Percentiles rank a stretch among this genome's conserved stretches.
phyloP scores from a whole-genome alignment of 352 stramenopile genomes.

The Globisporangium yorkense region DNA sequence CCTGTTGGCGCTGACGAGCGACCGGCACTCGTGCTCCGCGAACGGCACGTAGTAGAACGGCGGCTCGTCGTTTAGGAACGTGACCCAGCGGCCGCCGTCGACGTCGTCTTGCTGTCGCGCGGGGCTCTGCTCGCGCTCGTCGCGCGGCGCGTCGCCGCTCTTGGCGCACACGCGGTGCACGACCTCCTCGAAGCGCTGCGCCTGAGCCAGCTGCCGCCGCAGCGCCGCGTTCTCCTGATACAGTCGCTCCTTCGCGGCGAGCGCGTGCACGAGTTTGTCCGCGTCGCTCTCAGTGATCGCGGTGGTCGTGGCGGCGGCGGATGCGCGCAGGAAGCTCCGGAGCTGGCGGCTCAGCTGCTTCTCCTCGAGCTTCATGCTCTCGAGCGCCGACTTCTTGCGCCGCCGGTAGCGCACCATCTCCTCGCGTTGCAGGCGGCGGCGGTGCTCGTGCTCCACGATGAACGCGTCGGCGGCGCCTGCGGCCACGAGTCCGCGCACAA shows the following conservation, averaged over 20 bases:
- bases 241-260: conserved; percentile 7
- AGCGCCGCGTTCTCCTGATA: neutral
- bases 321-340: neutral
- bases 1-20: neutral
- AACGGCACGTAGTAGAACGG: conserved; percentile 9
- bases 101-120: neutral
- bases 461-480: conserved; percentile 3
- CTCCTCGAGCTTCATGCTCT: conserved; percentile 3
- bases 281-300: neutral
- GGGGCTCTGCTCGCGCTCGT: neutral
- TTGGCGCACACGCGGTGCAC: no score
- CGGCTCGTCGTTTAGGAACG: conserved; percentile 3
- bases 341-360: conserved; percentile 3
- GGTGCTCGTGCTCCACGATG: neutral
- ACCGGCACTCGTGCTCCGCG: conserved; percentile 7
- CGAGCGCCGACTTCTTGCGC: conserved; percentile 1
- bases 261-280: neutral
- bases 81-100: conserved; percentile 1
- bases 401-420: conserved; percentile 4
- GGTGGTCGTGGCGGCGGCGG: neutral
- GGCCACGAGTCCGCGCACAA: conserved; percentile 8
- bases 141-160: neutral
- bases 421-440: neutral
- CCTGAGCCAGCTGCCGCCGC: neutral
- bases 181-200: neutral